Evolutionary conservation across 495 filamentous ascomycete genomes (phyloP), one percentile per base, ranked within the genome.

Genomic region (Penicillium odoratum): DNA sequence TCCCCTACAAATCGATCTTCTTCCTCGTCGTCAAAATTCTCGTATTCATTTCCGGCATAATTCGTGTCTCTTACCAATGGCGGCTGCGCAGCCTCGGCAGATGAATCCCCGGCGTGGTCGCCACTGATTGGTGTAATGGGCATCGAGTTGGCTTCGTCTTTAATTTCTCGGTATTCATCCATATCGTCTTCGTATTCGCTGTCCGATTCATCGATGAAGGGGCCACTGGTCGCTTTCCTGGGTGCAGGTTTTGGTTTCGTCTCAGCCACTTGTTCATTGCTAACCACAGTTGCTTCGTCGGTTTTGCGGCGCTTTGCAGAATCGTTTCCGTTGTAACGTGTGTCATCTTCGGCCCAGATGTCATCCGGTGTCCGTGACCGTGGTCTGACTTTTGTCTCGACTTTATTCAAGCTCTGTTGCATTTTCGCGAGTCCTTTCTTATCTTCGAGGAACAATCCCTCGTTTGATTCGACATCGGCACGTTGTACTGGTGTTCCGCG

Each of bases 1-100:
- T 75, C 68, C 42, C 72, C 74, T 67, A 69, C 51, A 64, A 71
- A 66, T 55, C 67, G 69, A 21, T 75, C 64, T 44, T 76, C 77
- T 74, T 87, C 87, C 59, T 88, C 74, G 64, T 88, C 87, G 59
- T 87, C 86, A 73, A 90, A 88, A 69, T 87, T 86, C 54, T 84
- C 81, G 69, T 85, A 82, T 53, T 84, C 77, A 63, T 79, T 75
- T 60, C 79, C 81, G 53, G 73, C 71, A 69, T 83, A 70, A 72
- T 67, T 86, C 62, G 83, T 87, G 48, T 84, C 80, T 70, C 78
- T 81, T 65, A 86, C 82, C 64, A 85, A 70, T 51, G 74, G 61
- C 63, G 63, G 71, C 60, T 59, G 64, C 54, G 56, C 60, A 54
- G 54, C 55, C 31, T 58, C 54, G 60, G 58, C 59, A 61, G 55